Evolutionary conservation across 2,329 filamentous ascomycete species (phyloP), one percentile per base, ranked within the genome.

Genomic region (Aplosporella prunicola): DNA sequence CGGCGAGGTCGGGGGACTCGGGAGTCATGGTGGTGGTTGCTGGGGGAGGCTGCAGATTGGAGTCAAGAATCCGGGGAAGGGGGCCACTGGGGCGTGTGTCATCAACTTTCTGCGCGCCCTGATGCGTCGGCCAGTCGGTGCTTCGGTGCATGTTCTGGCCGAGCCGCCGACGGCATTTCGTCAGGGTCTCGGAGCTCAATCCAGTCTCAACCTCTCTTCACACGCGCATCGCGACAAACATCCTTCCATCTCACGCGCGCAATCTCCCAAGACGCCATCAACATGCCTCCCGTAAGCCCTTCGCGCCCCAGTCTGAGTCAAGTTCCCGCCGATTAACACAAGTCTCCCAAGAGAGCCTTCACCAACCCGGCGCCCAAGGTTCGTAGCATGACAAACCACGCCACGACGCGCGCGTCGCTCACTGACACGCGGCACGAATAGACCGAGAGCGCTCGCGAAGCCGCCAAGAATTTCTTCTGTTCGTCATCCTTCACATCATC

Each of bases 381-480:
- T 28, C 20, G 26, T 26, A 25, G 26, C 38, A 16, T n/a, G n/a
- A n/a, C n/a, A n/a, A n/a, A n/a, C n/a, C n/a, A n/a, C n/a, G n/a
- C n/a, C n/a, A n/a, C n/a, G n/a, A n/a, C n/a, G n/a, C n/a, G n/a
- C n/a, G n/a, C n/a, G n/a, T n/a, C n/a, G n/a, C n/a, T n/a, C n/a
- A n/a, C n/a, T n/a, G n/a, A n/a, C n/a, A n/a, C n/a, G n/a, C n/a
- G n/a, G n/a, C n/a, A n/a, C n/a, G n/a, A n/a, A n/a, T 43, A 71
- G 52, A 78, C 72, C 20, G 71, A 75, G 44, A 72, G 66, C 39
- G 85, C 84, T 7, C 79, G 83, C 44, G 81, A 84, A 51, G 83
- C 84, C 11, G 70, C 84, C 32, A 82, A 79, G 52, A 78, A 82
- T 22, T 91, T 93, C 64, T 87, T 83, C 64, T 93, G 80, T 63